Base-by-base conservation (phyloP, 73 alveolate genomes). In the Symbiodinium natans region DNA sequence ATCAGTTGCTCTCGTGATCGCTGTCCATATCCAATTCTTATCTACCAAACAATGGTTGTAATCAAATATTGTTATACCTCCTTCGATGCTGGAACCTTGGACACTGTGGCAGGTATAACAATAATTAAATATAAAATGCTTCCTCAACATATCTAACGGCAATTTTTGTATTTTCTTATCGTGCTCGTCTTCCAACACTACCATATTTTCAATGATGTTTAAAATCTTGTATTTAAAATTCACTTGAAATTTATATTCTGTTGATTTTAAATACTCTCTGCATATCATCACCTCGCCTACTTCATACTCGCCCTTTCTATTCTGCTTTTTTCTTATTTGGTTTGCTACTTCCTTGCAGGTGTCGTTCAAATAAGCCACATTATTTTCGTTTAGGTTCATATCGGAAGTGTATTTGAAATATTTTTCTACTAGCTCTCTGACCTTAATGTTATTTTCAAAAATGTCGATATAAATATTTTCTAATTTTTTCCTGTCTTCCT, bases 341-440 rank as follows among this genome's bases (percentile, higher is more conserved):
- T 31, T 46, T n/a, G 82, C 31, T 31, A 85, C 93, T 29, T 85
- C 31, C 1, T 43, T 85, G 25, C 93, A 85, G 4, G 93, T 85
- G 19, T 85, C 36, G 36, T 85, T 85, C 33, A 46, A 56, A n/a
- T n/a, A 85, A 11, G 93, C 93, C 9, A 85, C 46, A 52, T 85
- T 85, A 31, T 46, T 19, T 21, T 54, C 33, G 13, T 41, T 29
- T 46, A 52, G 3, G 7, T 42, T 9, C 25, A 85, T 85, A 10
- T 42, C 46, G 34, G 10, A 33, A n/a, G 93, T 85, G 36, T 85
- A 85, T 19, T n/a, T 3, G 34, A 85, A 85, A 23, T 48, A 85
- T 43, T 27, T 85, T 29, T 85, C 80, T 31, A 48, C 33, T 17
- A 85, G 3, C 7, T n/a, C 21, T 2, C 13, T 52, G 3, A 31